Base-by-base conservation (phyloP, 2,329 filamentous ascomycete species). In the Celoporthe dispersa region DNA sequence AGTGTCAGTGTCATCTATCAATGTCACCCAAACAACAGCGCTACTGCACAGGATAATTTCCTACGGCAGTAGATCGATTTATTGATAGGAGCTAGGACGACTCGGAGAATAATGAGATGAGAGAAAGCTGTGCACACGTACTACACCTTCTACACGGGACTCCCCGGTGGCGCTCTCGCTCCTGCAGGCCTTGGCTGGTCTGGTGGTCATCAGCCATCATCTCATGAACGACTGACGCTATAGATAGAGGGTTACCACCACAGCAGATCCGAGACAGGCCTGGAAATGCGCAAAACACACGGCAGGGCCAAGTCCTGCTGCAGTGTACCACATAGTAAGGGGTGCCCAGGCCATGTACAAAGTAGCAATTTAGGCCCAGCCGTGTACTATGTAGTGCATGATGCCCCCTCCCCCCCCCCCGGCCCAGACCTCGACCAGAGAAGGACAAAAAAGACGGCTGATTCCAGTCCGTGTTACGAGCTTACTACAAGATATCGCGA, bases 21-120 rank as follows among this genome's bases (percentile, higher is more conserved):
- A 60, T 63, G 37, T 19, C 25, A 63, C 60, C 53, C 60, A 61
- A 64, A 51, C 64, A 65, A 60, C 61, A 64, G 65, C 57, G 66
- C 66, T 69, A 66, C 57, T 69, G 57, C 57, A 48, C 28, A 51
- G 31, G 53, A 57, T 63, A 64, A 35, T 68, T 60, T 71, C 60
- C 53, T 57, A 57, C 53, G 19, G 53, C 28, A 59, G 53, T 64
- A 57, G 67, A 37, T 66, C 67, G 63, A 69, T 59, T 68, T 53
- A 60, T 53, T 67, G 39, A 60, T 33, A 12, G 25, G 8, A 59
- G 37, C 14, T 55, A 60, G 11, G 48, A 6, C 39, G 64, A 66
- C 37, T 60, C 64, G 53, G 64, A 66, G 53, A 66, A 44, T 66
- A 66, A 59, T 33, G 64, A 66, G 51, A 66, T 59, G 64, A 55